Conservation (phyloP, 176 grass and related monocot species). For the Metroxylon sagu region DNA sequence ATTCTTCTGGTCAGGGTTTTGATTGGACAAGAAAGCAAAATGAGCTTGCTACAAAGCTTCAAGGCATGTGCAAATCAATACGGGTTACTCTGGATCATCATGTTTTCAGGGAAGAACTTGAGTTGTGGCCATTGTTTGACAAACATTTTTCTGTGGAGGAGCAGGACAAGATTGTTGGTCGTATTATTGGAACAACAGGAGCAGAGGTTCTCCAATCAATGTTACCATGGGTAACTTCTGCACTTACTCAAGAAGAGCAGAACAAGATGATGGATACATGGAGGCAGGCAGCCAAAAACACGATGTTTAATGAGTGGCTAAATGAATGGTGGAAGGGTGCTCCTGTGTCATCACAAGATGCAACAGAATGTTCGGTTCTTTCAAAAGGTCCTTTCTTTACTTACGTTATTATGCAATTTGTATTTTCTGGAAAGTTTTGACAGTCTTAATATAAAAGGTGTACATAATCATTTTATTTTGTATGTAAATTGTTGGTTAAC, state of each 20-base stretch:
- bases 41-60: conserved; percentile 74
- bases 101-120: conserved; percentile 71
- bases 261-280: conserved; percentile 72
- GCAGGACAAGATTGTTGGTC: conserved; percentile 83
- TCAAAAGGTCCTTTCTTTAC: conserved; percentile 36
- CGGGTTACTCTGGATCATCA: conserved; percentile 76
- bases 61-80: conserved; percentile 87
- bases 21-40: conserved; percentile 45
- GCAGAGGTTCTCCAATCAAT: conserved; percentile 94
- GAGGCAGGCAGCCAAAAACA: conserved; percentile 72
- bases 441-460: no score
- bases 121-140: conserved; percentile 89
- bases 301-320: conserved; percentile 95
- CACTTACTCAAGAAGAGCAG: conserved; percentile 72
- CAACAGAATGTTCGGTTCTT: conserved; percentile 7
- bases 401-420: conserved; percentile 1
- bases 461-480: no score
- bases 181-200: conserved; percentile 88
- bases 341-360: conserved; percentile 29
- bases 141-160: conserved; percentile 82
- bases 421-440: background rate
- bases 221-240: conserved; percentile 89
- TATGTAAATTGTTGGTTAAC: background rate
- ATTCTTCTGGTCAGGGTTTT: conserved; percentile 25
- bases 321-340: conserved; percentile 71